These are phyloP conservation scores for Draba incana DNA, from an alignment of 345 rosid genomes.

Conservation along the genomic window DNA sequence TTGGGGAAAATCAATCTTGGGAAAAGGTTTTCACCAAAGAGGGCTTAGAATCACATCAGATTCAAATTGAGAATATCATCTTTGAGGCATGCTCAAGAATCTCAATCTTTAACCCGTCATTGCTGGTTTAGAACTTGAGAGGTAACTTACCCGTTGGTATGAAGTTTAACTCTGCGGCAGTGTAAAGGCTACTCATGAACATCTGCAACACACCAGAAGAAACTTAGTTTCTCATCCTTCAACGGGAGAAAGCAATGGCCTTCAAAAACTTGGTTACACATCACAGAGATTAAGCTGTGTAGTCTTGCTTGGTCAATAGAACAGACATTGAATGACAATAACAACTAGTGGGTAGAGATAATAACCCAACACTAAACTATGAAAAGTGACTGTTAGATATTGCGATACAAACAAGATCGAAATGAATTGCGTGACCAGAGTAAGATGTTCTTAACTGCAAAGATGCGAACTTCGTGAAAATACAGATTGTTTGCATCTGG, in stretches of 20 bases:
- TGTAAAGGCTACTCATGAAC: constrained; percentile 61
- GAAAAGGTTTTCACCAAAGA: neutral
- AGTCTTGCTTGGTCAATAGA: neutral
- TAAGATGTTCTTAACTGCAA: constrained; percentile 64
- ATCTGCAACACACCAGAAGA: constrained; percentile 50
- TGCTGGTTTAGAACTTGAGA: constrained; percentile 11
- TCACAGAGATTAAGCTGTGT: constrained; percentile 11
- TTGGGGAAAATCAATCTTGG: neutral
- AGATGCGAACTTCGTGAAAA: constrained; percentile 65
- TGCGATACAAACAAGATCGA: neutral
- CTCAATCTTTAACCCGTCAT: constrained; percentile 12
- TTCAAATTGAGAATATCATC: neutral
- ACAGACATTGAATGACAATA: neutral
- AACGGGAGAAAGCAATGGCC: neutral
- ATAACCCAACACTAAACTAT: constrained; percentile 1
- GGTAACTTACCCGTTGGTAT: constrained; percentile 64
- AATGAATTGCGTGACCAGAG: neutral
- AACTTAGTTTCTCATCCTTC: constrained; percentile 14
- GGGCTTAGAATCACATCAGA: constrained; percentile 6
- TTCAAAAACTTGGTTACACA: neutral
- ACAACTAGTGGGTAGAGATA: neutral
- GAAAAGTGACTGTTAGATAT: neutral
- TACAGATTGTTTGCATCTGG: constrained; percentile 60
- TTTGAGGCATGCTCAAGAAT: neutral
- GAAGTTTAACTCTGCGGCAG: constrained; percentile 68